phyloP scores from a whole-genome alignment of 192 early-diverging fungal genomes.

The Backusella tuberculispora region DNA sequence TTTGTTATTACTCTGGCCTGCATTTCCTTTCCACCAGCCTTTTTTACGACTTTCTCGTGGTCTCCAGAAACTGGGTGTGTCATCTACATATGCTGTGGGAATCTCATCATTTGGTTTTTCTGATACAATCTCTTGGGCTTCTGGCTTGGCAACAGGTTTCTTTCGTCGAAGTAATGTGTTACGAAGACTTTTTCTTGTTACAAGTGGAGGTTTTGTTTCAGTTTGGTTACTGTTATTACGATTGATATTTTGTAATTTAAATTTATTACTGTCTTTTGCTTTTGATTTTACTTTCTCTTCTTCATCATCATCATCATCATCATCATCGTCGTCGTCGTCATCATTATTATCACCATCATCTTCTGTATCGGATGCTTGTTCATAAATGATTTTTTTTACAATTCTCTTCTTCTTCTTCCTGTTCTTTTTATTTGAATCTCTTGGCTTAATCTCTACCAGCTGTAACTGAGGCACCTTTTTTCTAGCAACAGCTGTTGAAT shows the following conservation, averaged over 20 bases:
- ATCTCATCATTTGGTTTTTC: neutral
- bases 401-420: conserved; percentile 9
- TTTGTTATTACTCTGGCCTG: neutral
- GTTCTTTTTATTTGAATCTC: neutral
- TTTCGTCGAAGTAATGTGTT: neutral
- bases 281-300: neutral
- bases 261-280: neutral
- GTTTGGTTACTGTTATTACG: neutral
- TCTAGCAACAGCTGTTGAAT: neutral
- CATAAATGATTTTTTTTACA: conserved; percentile 1
- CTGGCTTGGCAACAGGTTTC: neutral
- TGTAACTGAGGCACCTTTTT: neutral
- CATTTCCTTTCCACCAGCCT: conserved; percentile 3
- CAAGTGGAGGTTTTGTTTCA: neutral
- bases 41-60: neutral
- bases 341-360: neutral
- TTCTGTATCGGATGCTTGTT: neutral
- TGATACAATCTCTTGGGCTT: neutral
- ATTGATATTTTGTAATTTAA: neutral
- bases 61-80: neutral
- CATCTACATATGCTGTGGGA: neutral
- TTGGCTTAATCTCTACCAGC: too few species aligned
- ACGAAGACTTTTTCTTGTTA: conserved; percentile 10
- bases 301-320: neutral
- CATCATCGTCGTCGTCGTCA: too few species aligned